Evolutionary conservation across 139 green algal genomes (phyloP), one percentile per base, ranked within the genome.

Genomic region (Tetradesmus obliquus): DNA sequence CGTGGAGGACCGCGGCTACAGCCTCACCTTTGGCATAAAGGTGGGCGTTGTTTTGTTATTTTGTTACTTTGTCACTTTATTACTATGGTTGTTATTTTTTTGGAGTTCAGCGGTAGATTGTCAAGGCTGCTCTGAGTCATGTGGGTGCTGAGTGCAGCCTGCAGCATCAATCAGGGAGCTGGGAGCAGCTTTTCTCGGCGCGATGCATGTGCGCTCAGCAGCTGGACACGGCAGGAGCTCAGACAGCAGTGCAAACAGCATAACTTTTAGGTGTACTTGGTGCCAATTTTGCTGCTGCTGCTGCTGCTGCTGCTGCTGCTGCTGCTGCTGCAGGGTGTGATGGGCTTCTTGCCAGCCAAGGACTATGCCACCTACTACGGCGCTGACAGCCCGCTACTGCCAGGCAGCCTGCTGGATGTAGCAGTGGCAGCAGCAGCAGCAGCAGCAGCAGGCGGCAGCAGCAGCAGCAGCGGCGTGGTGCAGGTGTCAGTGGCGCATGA

Each of bases 1-100:
- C 83, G 93, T 97, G 24, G 98, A 99, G 94, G 98, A 99, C 90
- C 97, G 98, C 85, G 98, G 98, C 24, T 99, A 96, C 92, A 90
- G 94, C 15, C 92, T 99, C 4, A 92, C 85, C 12, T 96, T 99
- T 22, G 98, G 98, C 4, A n/a, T 81, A 4, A 81, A 55, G 19
- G 81, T 69, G 53, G 3, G 79, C 2, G 24, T 17, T 9, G 3
- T 13, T 1, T 66, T 45, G 32, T 45, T 45, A 45, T 45, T 45
- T 45, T 45, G 32, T 9, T 66, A 9, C 1, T 66, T 66, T 66
- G 2, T 66, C 57, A 13, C 57, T 66, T 0, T 66, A 0, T 66
- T 66, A 66, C 32, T 45, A 45, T 45, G 32, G 32, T 45, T 45
- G 32, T 45, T 45, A 45, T 0, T 45, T 45, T 45, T 45, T 0